These are phyloP conservation scores for Verbena officinalis DNA, from an alignment of 257 asterid species.

Conservation along the genomic window DNA sequence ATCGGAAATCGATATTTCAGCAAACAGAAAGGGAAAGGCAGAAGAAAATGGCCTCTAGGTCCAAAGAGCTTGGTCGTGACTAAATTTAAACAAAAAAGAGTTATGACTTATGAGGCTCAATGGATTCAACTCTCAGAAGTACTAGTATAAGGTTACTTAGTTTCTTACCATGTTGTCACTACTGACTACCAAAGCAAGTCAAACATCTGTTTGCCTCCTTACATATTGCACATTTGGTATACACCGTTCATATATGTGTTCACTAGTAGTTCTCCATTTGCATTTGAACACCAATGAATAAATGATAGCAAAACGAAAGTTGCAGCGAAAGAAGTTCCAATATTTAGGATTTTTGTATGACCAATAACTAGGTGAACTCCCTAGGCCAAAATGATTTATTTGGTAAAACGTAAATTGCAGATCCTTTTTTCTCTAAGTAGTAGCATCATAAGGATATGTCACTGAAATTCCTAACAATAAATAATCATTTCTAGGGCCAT, in stretches of 20 bases:
- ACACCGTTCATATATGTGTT: too few species aligned
- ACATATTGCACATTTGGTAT: neutral
- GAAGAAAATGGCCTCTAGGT: neutral
- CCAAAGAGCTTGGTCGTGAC: neutral
- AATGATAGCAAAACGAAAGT: too few species aligned
- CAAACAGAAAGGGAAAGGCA: constrained; percentile 8
- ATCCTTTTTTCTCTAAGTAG: too few species aligned
- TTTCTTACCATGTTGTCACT: neutral
- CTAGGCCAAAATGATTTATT: too few species aligned
- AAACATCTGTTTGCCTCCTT: constrained; percentile 2
- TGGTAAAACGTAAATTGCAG: too few species aligned
- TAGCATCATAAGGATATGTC: too few species aligned
- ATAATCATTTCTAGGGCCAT: neutral
- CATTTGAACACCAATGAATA: too few species aligned
- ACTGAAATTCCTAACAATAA: neutral
- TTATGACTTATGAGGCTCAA: constrained; percentile 3
- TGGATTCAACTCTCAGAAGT: neutral
- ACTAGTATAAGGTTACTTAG: neutral
- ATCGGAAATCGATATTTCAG: constrained; percentile 8
- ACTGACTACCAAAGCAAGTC: too few species aligned
- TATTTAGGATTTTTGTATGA: too few species aligned
- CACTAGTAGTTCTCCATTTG: too few species aligned
- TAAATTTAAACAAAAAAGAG: constrained; percentile 7
- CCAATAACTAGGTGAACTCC: too few species aligned
- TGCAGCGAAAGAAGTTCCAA: too few species aligned